Evolutionary conservation across 1,284 basidiomycete species (phyloP).

Genomic region (Heterobasidion parviporum): DNA sequence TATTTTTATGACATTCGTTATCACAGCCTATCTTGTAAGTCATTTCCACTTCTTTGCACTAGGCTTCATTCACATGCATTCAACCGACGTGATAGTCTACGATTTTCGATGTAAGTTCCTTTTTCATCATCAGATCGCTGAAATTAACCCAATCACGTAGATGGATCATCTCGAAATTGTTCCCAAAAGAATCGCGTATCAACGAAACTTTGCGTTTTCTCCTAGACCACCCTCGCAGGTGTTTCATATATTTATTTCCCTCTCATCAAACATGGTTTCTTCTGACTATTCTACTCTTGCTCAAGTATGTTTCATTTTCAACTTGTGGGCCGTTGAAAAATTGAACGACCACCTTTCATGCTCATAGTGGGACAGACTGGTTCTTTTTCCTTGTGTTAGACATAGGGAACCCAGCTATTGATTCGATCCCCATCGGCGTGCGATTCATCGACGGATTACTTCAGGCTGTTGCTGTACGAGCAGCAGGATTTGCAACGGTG

Average conservation of each 20-base stretch:
- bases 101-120: conserved; percentile 51
- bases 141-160: conserved; percentile 26
- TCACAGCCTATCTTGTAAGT: conserved; percentile 67
- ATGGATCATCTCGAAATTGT: conserved; percentile 66
- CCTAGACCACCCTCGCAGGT: conserved; percentile 92
- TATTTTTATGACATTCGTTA: conserved; percentile 3
- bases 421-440: conserved; percentile 61
- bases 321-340: too few species aligned
- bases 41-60: not conserved
- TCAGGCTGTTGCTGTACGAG: conserved; percentile 77
- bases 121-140: not conserved
- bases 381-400: conserved; percentile 85
- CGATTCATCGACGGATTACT: conserved; percentile 60
- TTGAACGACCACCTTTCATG: not conserved
- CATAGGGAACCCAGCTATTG: conserved; percentile 71
- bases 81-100: conserved; percentile 34
- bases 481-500: conserved; percentile 82
- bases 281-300: conserved; percentile 50
- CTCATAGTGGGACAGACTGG: conserved; percentile 72
- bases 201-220: conserved; percentile 87
- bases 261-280: conserved; percentile 95
- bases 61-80: not conserved
- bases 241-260: conserved; percentile 94
- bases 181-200: conserved; percentile 49
- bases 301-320: conserved; percentile 48